Evolutionary conservation across 23 red algal species (phyloP).

Genomic region (Chondrus crispus): DNA sequence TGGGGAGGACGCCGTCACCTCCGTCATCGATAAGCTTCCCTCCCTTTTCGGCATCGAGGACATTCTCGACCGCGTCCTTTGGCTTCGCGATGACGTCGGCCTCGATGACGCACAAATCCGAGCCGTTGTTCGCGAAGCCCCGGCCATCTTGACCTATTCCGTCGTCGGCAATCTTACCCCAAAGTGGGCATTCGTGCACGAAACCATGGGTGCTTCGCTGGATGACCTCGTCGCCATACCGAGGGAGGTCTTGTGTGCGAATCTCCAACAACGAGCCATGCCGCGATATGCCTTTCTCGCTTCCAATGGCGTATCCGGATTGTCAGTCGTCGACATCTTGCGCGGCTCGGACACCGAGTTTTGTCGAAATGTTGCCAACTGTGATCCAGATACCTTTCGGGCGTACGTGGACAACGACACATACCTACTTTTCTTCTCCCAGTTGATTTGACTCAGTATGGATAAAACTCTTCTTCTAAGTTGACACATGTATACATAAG

Average conservation of each 20-base stretch:
- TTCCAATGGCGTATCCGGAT: not conserved
- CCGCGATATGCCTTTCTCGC: constrained; percentile 73
- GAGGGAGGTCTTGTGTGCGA: constrained; percentile 54
- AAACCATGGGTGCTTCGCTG: constrained; percentile 46
- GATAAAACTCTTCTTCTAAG: no score
- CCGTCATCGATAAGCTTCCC: constrained; percentile 45
- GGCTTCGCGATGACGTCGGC: constrained; percentile 56
- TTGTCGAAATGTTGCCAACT: constrained; percentile 54
- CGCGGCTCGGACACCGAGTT: constrained; percentile 58
- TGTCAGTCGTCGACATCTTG: constrained; percentile 32
- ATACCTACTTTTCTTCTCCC: constrained; percentile 67
- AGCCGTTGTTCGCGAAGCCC: constrained; percentile 39
- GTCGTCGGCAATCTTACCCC: constrained; percentile 64
- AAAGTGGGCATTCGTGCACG: constrained; percentile 68
- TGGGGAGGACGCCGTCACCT: constrained; percentile 27
- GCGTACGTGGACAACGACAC: constrained; percentile 64
- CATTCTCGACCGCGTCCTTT: constrained; percentile 45
- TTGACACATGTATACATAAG: no score
- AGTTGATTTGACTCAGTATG: constrained; percentile 32
- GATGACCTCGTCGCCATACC: constrained; percentile 59
- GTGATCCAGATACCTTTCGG: constrained; percentile 48
- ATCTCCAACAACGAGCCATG: constrained; percentile 72
- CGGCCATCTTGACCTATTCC: constrained; percentile 63
- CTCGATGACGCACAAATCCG: constrained; percentile 40
- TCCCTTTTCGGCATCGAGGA: constrained; percentile 18